Percentiles rank a stretch among this genome's conserved stretches.
Conservation (phyloP, 2,329 filamentous ascomycete species). For the Aspergillus felis region DNA sequence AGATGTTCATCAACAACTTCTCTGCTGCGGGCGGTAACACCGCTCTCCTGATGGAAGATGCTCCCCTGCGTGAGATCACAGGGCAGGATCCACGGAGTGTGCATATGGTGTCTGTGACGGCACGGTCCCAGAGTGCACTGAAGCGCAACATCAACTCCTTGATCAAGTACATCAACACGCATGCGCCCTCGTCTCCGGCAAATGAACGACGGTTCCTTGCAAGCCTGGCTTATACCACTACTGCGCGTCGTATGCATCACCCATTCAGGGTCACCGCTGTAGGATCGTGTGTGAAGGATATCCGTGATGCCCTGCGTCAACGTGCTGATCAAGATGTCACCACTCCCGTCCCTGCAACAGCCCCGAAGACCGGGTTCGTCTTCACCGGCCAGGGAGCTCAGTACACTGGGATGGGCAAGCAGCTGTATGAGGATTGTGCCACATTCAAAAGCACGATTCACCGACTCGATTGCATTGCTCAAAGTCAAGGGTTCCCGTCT, state of each 20-base stretch:
- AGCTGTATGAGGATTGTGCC: conserved; percentile 30
- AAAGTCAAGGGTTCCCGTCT: conserved; percentile 34
- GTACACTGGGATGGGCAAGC: conserved; percentile 35
- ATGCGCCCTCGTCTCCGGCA: conserved; percentile 26
- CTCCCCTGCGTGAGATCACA: conserved; percentile 36
- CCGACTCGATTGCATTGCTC: conserved; percentile 29
- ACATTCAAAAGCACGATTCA: conserved; percentile 30
- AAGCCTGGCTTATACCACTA: conserved; percentile 61
- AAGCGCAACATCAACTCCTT: conserved; percentile 53
- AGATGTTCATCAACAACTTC: conserved; percentile 60
- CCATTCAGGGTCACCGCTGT: conserved; percentile 31
- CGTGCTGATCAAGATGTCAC: conserved; percentile 19
- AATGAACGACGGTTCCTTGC: conserved; percentile 43
- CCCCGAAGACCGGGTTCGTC: conserved; percentile 30
- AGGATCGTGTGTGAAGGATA: conserved; percentile 24
- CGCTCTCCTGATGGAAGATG: conserved; percentile 60
- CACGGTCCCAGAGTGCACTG: conserved; percentile 46
- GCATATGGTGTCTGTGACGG: conserved; percentile 56
- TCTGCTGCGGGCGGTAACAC: conserved; percentile 68
- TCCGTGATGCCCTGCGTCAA: conserved; percentile 26
- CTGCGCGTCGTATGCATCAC: conserved; percentile 50
- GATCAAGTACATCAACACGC: conserved; percentile 50
- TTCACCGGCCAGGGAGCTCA: conserved; percentile 41
- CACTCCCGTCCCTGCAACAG: conserved; percentile 24
- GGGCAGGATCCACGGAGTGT: conserved; percentile 48